phyloP scores from a whole-genome alignment of 75 land plant genomes.

The Gnetum montanum region DNA sequence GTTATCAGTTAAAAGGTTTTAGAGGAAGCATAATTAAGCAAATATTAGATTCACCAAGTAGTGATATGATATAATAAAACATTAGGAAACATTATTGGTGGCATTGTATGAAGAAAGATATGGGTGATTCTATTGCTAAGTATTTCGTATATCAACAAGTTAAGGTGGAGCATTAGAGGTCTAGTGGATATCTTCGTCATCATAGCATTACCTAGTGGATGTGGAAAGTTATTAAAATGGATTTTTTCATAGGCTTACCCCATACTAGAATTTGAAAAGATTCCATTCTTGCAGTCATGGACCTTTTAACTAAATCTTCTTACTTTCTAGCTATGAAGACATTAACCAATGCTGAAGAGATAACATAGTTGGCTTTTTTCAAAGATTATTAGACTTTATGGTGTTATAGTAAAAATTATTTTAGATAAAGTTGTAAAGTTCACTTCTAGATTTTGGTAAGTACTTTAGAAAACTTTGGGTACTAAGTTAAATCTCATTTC shows the following conservation, averaged over 20 bases:
- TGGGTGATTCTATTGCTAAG: neutral
- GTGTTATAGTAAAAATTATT: too few relatives aligned
- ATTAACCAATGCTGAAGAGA: too few relatives aligned
- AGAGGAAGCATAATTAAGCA: neutral
- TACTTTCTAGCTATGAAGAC: too few relatives aligned
- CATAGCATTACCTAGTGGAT: neutral
- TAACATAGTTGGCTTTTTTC: too few relatives aligned
- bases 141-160: neutral
- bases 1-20: neutral
- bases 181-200: neutral
- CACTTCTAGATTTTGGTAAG: too few relatives aligned
- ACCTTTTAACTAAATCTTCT: too few relatives aligned
- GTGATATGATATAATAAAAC: neutral
- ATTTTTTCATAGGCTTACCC: neutral
- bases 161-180: neutral
- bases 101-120: neutral
- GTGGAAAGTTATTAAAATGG: neutral
- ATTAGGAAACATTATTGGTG: neutral
- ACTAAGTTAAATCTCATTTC: too few relatives aligned
- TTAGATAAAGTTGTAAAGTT: too few relatives aligned
- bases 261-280: too few relatives aligned
- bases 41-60: neutral
- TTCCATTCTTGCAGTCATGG: too few relatives aligned
- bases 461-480: too few relatives aligned
- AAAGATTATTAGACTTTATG: too few relatives aligned